phyloP scores from a whole-genome alignment of 1,284 basidiomycete genomes.

The Violaceomyces palustris region DNA sequence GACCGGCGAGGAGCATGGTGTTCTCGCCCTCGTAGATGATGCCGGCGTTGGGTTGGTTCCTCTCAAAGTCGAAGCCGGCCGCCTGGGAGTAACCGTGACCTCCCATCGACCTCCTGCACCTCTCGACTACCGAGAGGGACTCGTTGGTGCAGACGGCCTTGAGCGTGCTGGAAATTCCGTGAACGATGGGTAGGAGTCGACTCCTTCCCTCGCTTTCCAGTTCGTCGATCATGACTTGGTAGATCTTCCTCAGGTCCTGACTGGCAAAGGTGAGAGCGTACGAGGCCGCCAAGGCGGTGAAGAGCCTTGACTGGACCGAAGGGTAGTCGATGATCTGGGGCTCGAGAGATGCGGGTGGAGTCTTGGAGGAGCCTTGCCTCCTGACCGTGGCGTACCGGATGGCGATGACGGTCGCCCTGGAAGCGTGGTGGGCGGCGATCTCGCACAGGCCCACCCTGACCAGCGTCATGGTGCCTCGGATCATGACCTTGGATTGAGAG shows the following conservation, averaged over 20 bases:
- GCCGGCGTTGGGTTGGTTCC: conserved; percentile 38
- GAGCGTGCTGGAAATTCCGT: conserved; percentile 39
- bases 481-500: conserved; percentile 31
- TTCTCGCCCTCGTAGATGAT: conserved; percentile 43
- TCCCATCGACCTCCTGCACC: conserved; percentile 34
- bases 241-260: conserved; percentile 26
- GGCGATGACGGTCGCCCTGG: conserved; percentile 32
- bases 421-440: conserved; percentile 37
- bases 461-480: conserved; percentile 38
- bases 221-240: conserved; percentile 29
- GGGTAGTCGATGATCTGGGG: conserved; percentile 41
- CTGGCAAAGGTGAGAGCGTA: conserved; percentile 35
- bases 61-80: conserved; percentile 35
- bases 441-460: conserved; percentile 36
- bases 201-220: conserved; percentile 18
- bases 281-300: conserved; percentile 29
- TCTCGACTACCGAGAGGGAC: conserved; percentile 27
- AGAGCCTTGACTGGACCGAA: conserved; percentile 29
- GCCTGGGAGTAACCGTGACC: conserved; percentile 37
- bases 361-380: conserved; percentile 29
- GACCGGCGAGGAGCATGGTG: conserved; percentile 36
- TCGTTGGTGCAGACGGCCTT: conserved; percentile 36
- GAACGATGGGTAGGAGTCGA: conserved; percentile 28
- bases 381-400: conserved; percentile 32
- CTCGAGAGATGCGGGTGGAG: conserved; percentile 15